Evolutionary conservation across 2,329 filamentous ascomycete species (phyloP), one percentile per base, ranked within the genome.

Genomic region (Alternaria sp.): DNA sequence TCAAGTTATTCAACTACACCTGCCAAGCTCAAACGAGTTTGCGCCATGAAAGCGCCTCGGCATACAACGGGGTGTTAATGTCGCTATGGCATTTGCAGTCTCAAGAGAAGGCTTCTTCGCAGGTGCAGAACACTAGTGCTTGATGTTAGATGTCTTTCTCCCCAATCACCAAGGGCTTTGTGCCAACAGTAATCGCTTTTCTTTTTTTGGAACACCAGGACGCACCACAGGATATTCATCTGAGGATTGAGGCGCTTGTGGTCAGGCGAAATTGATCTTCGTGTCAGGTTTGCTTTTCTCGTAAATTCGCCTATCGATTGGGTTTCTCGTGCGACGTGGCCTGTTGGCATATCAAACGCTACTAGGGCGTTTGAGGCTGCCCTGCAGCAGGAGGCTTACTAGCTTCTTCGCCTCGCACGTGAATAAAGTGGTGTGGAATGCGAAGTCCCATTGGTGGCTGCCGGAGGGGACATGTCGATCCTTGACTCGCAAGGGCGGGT

Each of bases 341-440:
- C 39, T 54, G 33, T 23, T 24, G 54, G 39, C 21, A 39, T 34
- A 40, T 24, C 28, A 26, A 39, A 28, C 40, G 31, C 33, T 36
- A 23, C 34, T 28, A 55, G 21, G 26, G 33, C 28, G 24, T 53
- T 36, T 40, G 14, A 41, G 41, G n/a, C 24, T 54, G 55, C 55
- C 55, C 55, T 57, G 55, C 55, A 57, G 17, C 21, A 54, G 34
- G 3, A 37, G 29, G 36, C 41, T 42, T 41, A 11, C 31, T 53
- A 57, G 42, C 17, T 31, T n/a, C 31, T 21, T 17, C 13, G 14
- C 29, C 9, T 29, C 14, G 26, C 42, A 54, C n/a, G 50, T 57
- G 50, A 42, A 34, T 31, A 13, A 37, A 13, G 21, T 5, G 31
- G 39, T 34, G 37, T 17, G 51, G 45, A 51, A 5, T 44, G 23